phyloP scores from a whole-genome alignment of 192 early-diverging fungal species.

The Coemansia sp. region DNA sequence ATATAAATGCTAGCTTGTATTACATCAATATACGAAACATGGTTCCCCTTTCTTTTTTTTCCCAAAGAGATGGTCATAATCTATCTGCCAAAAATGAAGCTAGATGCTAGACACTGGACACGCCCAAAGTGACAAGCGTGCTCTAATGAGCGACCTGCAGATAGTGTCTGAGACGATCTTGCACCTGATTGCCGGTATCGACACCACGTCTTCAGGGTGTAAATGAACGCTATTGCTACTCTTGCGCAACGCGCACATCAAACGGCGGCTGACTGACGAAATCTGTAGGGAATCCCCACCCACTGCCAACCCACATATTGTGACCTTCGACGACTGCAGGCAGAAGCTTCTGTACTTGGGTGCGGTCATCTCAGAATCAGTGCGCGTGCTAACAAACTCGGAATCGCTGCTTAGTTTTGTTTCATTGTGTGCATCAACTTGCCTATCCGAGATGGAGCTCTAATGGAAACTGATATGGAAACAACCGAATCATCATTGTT shows the following conservation, averaged over 20 bases:
- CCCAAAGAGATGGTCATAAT: no score
- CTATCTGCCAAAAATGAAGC: no score
- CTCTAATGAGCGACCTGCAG: slow-evolving; percentile 27
- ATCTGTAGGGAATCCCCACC: slow-evolving; percentile 29
- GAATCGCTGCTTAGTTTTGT: no score
- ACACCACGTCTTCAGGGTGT: slow-evolving; percentile 46
- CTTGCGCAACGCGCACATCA: slow-evolving; percentile 36
- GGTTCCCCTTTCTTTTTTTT: no score
- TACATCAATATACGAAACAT: no score
- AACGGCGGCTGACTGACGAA: slow-evolving; percentile 20
- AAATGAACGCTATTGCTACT: slow-evolving; percentile 48
- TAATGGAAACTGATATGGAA: no score
- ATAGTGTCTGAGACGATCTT: slow-evolving; percentile 44
- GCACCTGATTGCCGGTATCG: slow-evolving; percentile 49
- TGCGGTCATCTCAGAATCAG: slow-evolving; percentile 49
- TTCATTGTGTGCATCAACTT: no score
- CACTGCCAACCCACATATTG: not conserved
- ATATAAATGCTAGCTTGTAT: no score
- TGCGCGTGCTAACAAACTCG: slow-evolving; percentile 24
- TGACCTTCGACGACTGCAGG: slow-evolving; percentile 24
- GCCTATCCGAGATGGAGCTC: no score
- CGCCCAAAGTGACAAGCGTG: not conserved
- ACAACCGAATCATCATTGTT: no score
- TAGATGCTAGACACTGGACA: slow-evolving; percentile 30
- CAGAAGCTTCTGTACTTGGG: slow-evolving; percentile 39